Base-by-base conservation (phyloP, 2,329 filamentous ascomycete species). In the Polychaeton citri region DNA sequence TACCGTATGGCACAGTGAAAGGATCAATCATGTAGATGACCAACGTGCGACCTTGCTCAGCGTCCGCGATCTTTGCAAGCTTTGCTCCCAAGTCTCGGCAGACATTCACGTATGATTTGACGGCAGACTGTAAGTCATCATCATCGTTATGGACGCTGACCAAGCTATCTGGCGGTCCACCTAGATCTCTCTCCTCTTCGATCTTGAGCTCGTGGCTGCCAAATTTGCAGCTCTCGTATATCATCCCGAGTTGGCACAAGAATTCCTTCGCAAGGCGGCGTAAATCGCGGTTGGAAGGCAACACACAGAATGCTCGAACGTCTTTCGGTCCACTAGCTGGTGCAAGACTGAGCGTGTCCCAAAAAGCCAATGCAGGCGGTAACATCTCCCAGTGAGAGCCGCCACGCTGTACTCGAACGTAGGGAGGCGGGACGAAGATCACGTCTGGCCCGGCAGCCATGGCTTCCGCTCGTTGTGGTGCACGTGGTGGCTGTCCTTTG, bases 11-110 rank as follows among this genome's bases (percentile, higher is more conserved):
- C 32, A 71, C 68, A 12, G 72, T 66, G 2, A 80, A 76, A 1
- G 75, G 74, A 55, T 87, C 83, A 24, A 87, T 63, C 48, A 86
- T 76, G 52, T 83, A 88, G 12, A 90, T 66, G 12, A 90, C 80
- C 39, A 85, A 59, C 2, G 62, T 60, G 54, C 57, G 24, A 50
- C 71, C 45, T 79, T 52, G 51, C 9, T 52, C 45, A 20, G 42
- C 41, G 30, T 36, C 34, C 30, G 35, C 38, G 15, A 49, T 41
- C 6, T 34, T 40, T 5, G 50, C 42, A 10, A 57, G 42, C n/a
- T 47, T 46, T 19, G 38, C 42, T 19, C 52, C 54, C 3, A 56
- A 39, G 9, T 48, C 38, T 9, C 33, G 36, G 38, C 50, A 56
- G 8, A 44, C 41, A 8, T 30, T 19, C 18, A 34, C 40, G 30